Base-by-base conservation (phyloP, 495 filamentous ascomycete genomes). In the Glutinoglossum americanum region DNA sequence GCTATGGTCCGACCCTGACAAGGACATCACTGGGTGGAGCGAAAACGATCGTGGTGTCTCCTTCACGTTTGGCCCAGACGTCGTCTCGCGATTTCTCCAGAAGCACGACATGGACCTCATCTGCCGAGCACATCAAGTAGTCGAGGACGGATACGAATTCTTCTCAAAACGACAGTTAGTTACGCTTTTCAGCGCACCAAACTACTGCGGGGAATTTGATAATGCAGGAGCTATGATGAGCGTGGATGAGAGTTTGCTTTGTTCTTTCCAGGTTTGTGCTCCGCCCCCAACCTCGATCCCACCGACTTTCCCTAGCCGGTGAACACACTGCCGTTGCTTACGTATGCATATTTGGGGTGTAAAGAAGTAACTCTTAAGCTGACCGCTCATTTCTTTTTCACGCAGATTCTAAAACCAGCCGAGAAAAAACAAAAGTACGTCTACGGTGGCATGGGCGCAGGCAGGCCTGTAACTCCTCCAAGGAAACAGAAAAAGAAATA, bases 391-490 rank as follows among this genome's bases (percentile, higher is more conserved):
- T 53, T 1, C 21, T 53, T 1, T n/a, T 27, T 28, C 41, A 19
- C 17, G 30, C 49, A 97, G 90, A 98, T 98, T 71, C 76, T 98
- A 74, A 98, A 97, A 76, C 92, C 92, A 67, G 92, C 92, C 72
- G 92, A 98, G 80, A 98, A 98, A 82, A 98, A 98, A 84, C 90
- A 94, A 87, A 98, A 98, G 88, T 98, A 94, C 78, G 90, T 94
- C 69, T 85, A 85, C 74, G 81, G 82, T 76, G 80, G 84, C 76
- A 81, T 89, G 75, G 85, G 85, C 75, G 79, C 82, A 74, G 80
- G 82, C 80, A 82, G 82, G 73, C 79, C 84, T 73, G 77, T 85
- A 73, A 92, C 85, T 81, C 83, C 85, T 80, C 87, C 84, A 73
- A 83, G 86, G 80, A 90, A 85, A 72, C 81, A 85, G 74, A 84